Base-by-base conservation (phyloP, 306 rosid genomes). In the Rosa chinensis region DNA sequence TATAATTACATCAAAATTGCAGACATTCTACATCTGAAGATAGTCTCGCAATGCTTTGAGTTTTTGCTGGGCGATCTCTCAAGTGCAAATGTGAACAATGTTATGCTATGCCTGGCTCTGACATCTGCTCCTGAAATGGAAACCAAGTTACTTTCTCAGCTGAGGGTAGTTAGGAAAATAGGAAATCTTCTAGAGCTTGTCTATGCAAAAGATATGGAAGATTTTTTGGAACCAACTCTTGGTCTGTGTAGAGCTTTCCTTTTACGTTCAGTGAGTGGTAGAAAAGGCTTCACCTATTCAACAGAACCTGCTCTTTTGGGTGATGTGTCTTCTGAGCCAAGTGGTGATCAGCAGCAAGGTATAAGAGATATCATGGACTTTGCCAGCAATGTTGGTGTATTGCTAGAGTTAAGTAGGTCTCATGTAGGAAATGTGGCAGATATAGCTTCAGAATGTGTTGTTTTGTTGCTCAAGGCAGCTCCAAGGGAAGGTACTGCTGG, bases 41-140 rank as follows among this genome's bases (percentile, higher is more conserved):
- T 93, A 79, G 86, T 95, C 83, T 93, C 99, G 1, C 99, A 95
- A 75, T 93, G 99, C 89, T 95, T 93, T 75, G 94, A 95, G 89
- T 95, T 95, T 82, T 89, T 95, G 90, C 93, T 91, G 21, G 97
- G 97, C n/a, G 97, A 95, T 90, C 89, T 93, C 77, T 91, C 97
- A 77, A 90, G 86, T 82, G 97, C 96, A 74, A 95, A 89, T 85
- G 97, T 93, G 72, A 95, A 88, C 63, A 93, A 87, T 77, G 93
- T 95, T 53, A 83, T 91, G 87, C 87, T 95, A 74, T 95, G 98
- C 82, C 87, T 95, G 78, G 97, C 99, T 78, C 81, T 95, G 77
- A 89, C 93, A 74, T 89, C 97, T 73, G 98, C 99, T 85, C 92
- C 96, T 18, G 99, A 95, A 82, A 88, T 95, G 98, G 98, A 95